These are phyloP conservation scores for Nothopassalora personata DNA, from an alignment of 2,329 filamentous ascomycete genomes.

Conservation along the genomic window DNA sequence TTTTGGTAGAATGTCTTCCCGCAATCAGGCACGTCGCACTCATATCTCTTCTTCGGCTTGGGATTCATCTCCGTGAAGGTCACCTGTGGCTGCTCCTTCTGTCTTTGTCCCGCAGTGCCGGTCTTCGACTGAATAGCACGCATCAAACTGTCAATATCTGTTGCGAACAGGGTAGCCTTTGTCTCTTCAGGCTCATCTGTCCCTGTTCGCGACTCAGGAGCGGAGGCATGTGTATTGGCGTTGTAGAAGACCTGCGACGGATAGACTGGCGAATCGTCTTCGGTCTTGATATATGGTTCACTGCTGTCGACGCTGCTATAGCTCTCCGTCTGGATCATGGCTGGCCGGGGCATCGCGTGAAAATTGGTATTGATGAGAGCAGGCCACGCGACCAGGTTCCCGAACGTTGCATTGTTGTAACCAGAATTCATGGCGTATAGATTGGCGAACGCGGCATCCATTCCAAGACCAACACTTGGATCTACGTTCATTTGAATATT, in stretches of 20 bases:
- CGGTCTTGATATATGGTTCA: conserved; percentile 40
- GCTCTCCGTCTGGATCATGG: conserved; percentile 25
- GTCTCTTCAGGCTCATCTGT: conserved; percentile 37
- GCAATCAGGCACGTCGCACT: conserved; percentile 69
- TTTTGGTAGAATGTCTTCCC: conserved; percentile 82
- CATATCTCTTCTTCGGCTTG: conserved; percentile 58
- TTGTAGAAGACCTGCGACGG: conserved; percentile 38
- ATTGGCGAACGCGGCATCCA: conserved; percentile 12
- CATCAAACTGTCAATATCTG: conserved; percentile 82
- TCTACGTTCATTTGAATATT: conserved; percentile 10
- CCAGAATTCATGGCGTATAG: conserved; percentile 7
- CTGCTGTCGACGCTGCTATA: conserved; percentile 23
- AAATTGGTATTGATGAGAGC: conserved; percentile 10
- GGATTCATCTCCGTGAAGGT: not conserved
- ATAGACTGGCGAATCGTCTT: conserved; percentile 39
- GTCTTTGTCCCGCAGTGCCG: conserved; percentile 28
- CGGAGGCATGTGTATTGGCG: conserved; percentile 25
- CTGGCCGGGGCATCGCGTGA: conserved; percentile 10
- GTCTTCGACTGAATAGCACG: conserved; percentile 72
- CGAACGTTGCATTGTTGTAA: conserved; percentile 20
- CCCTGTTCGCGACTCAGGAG: conserved; percentile 40
- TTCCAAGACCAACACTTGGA: conserved; percentile 8
- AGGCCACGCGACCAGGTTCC: conserved; percentile 19
- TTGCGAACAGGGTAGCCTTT: conserved; percentile 59
- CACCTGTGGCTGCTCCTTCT: not conserved